Evolutionary conservation across 768 basidiomycete genomes (phyloP).

Genomic region (Trichaptum fuscoviolaceum): DNA sequence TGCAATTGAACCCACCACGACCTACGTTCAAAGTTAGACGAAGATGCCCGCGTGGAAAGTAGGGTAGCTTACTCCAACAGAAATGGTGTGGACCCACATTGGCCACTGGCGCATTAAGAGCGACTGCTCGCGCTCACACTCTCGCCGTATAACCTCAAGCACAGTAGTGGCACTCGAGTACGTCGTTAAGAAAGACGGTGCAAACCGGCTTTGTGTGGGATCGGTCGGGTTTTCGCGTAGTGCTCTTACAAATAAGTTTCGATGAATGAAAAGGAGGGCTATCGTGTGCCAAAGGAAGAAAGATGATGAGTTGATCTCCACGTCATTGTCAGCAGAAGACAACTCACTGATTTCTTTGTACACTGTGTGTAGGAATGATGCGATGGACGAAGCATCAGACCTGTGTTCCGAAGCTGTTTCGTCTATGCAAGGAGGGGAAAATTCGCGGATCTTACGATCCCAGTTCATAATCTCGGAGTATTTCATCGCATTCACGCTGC

Average conservation of each 20-base stretch:
- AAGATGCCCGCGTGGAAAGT: not conserved
- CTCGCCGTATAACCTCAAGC: not conserved
- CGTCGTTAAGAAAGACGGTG: not conserved
- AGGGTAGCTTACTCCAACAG: not conserved
- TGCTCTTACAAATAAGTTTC: not conserved
- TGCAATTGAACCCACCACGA: not conserved
- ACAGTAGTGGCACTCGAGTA: not conserved
- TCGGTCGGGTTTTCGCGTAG: not conserved
- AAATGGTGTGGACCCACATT: not conserved
- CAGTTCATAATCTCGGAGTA: not conserved
- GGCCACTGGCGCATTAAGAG: not conserved
- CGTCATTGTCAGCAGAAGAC: not conserved
- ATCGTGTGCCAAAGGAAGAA: not conserved
- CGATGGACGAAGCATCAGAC: not conserved
- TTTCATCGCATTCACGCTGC: not conserved
- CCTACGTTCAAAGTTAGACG: not conserved
- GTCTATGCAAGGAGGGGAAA: not conserved
- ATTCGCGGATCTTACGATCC: slow-evolving; percentile 1
- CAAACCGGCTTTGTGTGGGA: not conserved
- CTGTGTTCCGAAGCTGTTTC: not conserved
- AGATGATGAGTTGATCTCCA: not conserved
- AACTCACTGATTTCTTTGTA: not conserved
- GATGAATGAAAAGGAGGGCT: not conserved
- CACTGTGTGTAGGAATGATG: not conserved
- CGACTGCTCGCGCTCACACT: not conserved